phyloP scores from a whole-genome alignment of 305 asterid species.

The Solanum hybrid region DNA sequence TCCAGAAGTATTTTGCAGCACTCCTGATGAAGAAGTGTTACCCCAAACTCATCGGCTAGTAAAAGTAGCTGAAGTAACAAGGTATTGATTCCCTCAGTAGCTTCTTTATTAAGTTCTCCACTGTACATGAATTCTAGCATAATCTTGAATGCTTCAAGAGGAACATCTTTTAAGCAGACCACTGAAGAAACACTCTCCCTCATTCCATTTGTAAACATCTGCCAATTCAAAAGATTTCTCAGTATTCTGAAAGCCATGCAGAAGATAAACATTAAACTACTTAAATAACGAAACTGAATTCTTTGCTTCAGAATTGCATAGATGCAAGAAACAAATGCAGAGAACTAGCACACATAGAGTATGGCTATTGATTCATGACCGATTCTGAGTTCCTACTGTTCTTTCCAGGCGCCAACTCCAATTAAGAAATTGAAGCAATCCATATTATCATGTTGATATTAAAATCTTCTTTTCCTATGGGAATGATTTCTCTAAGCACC shows the following conservation, averaged over 20 bases:
- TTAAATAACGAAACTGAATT: neutral
- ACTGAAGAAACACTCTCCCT: conserved; percentile 62
- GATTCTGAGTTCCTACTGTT: neutral
- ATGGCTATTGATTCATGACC: neutral
- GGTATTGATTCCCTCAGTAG: conserved; percentile 30
- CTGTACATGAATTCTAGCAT: conserved; percentile 86
- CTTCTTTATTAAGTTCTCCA: conserved; percentile 48
- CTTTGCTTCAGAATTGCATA: neutral
- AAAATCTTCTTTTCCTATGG: neutral
- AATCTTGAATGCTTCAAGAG: conserved; percentile 54
- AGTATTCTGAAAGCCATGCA: conserved; percentile 9
- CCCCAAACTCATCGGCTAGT: conserved; percentile 66
- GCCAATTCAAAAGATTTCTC: conserved; percentile 11
- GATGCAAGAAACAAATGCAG: neutral
- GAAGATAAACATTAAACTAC: neutral
- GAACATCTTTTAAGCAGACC: conserved; percentile 64
- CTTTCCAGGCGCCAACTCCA: neutral
- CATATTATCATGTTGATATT: neutral
- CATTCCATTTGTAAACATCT: conserved; percentile 99
- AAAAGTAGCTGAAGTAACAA: conserved; percentile 78
- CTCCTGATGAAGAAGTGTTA: conserved; percentile 88
- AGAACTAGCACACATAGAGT: neutral
- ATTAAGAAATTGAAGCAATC: neutral
- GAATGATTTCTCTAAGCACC: neutral
- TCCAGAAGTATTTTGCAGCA: conserved; percentile 87